phyloP scores from a whole-genome alignment of 2,329 filamentous ascomycete genomes.

The Fusarium setosum region DNA sequence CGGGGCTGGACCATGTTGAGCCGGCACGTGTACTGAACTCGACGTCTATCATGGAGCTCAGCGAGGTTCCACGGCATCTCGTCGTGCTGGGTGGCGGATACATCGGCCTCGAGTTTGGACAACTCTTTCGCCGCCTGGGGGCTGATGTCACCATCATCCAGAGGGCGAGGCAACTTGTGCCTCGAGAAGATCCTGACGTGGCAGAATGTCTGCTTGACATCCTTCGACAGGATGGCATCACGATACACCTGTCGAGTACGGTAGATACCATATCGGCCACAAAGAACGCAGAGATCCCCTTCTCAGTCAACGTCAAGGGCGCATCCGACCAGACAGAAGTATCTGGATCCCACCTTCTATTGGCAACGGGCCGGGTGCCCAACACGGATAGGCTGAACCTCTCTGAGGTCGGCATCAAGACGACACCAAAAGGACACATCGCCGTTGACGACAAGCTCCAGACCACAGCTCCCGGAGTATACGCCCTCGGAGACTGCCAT shows the following conservation, averaged over 20 bases:
- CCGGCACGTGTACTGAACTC: slow-evolving; percentile 56
- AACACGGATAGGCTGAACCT: slow-evolving; percentile 61
- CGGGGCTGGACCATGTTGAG: slow-evolving; percentile 51
- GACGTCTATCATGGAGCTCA: slow-evolving; percentile 60
- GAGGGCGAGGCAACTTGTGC: slow-evolving; percentile 54
- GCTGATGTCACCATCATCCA: slow-evolving; percentile 61
- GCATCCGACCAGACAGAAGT: slow-evolving; percentile 40
- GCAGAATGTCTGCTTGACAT: slow-evolving; percentile 55
- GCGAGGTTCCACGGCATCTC: slow-evolving; percentile 57
- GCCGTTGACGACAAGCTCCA: slow-evolving; percentile 55
- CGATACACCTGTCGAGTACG: slow-evolving; percentile 52
- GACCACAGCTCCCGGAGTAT: slow-evolving; percentile 56
- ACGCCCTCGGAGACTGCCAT: slow-evolving; percentile 63
- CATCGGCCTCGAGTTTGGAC: slow-evolving; percentile 64
- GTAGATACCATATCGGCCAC: slow-evolving; percentile 42
- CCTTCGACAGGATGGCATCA: slow-evolving; percentile 58
- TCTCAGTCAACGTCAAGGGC: slow-evolving; percentile 35
- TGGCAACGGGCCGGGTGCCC: slow-evolving; percentile 61
- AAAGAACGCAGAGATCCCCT: slow-evolving; percentile 13
- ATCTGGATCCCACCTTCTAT: slow-evolving; percentile 58
- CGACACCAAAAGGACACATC: slow-evolving; percentile 56
- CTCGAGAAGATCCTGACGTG: slow-evolving; percentile 61
- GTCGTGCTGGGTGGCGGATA: slow-evolving; percentile 65
- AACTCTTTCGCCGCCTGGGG: slow-evolving; percentile 62
- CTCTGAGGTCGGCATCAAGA: slow-evolving; percentile 52